Evolutionary conservation across 345 rosid species (phyloP).

Genomic region (Cochlearia excelsa): DNA sequence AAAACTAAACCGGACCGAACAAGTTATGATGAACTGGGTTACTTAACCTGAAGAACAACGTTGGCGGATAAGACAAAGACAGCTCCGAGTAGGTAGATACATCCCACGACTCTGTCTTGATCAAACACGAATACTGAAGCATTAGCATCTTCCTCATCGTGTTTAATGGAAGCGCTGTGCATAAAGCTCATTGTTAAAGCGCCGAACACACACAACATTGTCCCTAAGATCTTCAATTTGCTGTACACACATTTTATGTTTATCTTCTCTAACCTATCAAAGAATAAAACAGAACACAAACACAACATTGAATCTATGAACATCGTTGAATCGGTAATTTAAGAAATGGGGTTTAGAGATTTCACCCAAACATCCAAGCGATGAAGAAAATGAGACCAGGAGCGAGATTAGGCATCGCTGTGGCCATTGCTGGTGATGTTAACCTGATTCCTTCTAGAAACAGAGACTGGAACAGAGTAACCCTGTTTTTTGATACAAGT

Average conservation of each 20-base stretch:
- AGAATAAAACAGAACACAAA: not conserved
- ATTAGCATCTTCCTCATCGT: constrained; percentile 12
- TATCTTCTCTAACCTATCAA: constrained; percentile 70
- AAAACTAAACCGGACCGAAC: not conserved
- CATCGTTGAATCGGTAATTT: not conserved
- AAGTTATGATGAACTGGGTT: not conserved
- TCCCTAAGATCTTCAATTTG: constrained; percentile 72
- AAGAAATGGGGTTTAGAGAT: not conserved
- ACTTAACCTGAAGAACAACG: constrained; percentile 66
- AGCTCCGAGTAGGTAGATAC: constrained; percentile 69
- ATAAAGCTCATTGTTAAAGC: constrained; percentile 80
- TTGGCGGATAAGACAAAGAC: constrained; percentile 61
- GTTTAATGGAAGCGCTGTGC: constrained; percentile 49
- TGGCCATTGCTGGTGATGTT: constrained; percentile 91
- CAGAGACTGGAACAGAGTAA: constrained; percentile 74
- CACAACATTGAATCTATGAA: constrained; percentile 1
- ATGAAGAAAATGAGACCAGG: constrained; percentile 84
- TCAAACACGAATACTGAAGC: constrained; percentile 39
- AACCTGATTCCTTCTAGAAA: constrained; percentile 79
- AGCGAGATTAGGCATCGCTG: constrained; percentile 97
- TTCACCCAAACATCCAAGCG: constrained; percentile 69
- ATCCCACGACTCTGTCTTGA: constrained; percentile 61
- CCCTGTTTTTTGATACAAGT: constrained; percentile 43
- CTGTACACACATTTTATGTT: constrained; percentile 59
- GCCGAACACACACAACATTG: constrained; percentile 68